These are phyloP conservation scores for Nakazawaea populi DNA, from an alignment of 805 yeast genomes.

Conservation along the genomic window DNA sequence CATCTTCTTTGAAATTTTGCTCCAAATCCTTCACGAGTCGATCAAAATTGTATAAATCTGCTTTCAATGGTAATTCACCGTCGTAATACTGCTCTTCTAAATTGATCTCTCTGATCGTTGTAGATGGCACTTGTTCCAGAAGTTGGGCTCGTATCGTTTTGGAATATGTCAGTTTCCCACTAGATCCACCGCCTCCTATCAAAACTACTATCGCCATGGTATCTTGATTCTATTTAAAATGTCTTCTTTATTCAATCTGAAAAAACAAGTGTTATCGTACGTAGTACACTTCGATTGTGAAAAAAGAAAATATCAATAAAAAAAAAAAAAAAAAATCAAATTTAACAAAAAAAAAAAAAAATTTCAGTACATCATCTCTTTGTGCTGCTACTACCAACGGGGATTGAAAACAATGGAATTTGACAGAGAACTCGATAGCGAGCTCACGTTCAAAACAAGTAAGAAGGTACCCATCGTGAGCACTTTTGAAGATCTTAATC, in stretches of 20 bases:
- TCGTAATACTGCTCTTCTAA: constrained; percentile 14
- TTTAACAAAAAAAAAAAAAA: constrained; percentile 9
- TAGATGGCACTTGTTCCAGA: constrained; percentile 15
- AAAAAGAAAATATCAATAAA: constrained; percentile 9
- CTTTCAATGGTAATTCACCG: constrained; percentile 30
- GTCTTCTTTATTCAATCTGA: neutral
- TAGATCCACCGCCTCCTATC: constrained; percentile 30
- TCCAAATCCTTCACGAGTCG: constrained; percentile 12
- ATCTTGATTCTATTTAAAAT: neutral
- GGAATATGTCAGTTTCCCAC: constrained; percentile 23
- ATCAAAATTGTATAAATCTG: constrained; percentile 29
- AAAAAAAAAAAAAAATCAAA: constrained; percentile 11
- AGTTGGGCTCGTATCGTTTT: constrained; percentile 22
- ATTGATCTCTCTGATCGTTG: constrained; percentile 17
- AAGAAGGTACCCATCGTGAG: constrained; percentile 45
- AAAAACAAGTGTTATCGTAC: no score
- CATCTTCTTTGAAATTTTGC: constrained; percentile 15
- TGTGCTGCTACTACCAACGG: neutral
- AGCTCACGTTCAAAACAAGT: constrained; percentile 55
- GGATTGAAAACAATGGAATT: constrained; percentile 42
- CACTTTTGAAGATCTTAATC: constrained; percentile 68
- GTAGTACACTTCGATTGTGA: no score
- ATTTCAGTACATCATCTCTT: neutral
- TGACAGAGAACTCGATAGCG: constrained; percentile 53
- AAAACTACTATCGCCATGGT: constrained; percentile 13